Evolutionary conservation across 164 flowering plant genomes (phyloP), one percentile per base, ranked within the genome.

Genomic region (Vitis rotundifolia): DNA sequence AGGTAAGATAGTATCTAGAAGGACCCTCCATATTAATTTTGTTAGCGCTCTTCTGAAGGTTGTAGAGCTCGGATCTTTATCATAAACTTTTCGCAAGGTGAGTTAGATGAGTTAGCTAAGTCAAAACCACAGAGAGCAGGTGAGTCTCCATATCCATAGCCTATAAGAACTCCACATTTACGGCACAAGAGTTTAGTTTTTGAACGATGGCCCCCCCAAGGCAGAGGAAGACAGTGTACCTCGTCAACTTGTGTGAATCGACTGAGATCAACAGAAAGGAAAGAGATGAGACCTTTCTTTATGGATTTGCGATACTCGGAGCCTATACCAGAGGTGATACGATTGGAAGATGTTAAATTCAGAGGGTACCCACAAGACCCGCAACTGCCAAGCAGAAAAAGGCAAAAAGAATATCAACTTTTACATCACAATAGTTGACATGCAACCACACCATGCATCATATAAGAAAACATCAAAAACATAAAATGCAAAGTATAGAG

Each of bases 131-230:
- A 86, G 1, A 83, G 71, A 8, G 78, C 75, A 74, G 78, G 59
- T 37, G 86, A 77, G n/a, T 83, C 87, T 48, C 85, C 81, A 74
- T 83, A 78, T 29, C 89, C 87, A 72, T 84, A 79, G 59, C 93
- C 89, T 31, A 89, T 77, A 16, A 73, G 79, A 61, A 68, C 75
- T 63, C 89, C 91, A 69, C 91, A 89, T 70, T 79, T 86, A 53
- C 90, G 88, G 67, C 89, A 87, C 4, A 86, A 79, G 64, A 87
- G 89, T 75, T 83, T 87, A 44, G 89, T 82, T 76, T 87, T 89
- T 14, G 77, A 75, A 60, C 86, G 70, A 52, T 76, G 53, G 71
- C 62, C 73, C 11, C 86, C 88, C 84, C 84, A 86, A 67, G 76
- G 65, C 56, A 82, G 52, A 49, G 85, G 88, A 55, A 89, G 65